Evolutionary conservation across 257 asterid species (phyloP), one percentile per base, ranked within the genome.

Genomic region (Solanum chaucha): DNA sequence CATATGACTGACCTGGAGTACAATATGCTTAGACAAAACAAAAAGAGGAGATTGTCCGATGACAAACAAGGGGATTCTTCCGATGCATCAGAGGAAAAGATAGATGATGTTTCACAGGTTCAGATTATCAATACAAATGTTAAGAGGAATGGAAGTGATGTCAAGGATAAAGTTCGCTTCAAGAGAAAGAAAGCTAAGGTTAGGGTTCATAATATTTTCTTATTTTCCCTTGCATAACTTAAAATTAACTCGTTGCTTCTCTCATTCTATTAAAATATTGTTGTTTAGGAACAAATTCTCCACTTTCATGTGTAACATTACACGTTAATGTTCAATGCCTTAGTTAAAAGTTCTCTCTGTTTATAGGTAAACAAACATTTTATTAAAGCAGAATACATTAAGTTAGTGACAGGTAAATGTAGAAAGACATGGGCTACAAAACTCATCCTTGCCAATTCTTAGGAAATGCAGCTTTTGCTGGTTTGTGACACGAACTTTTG

Each of bases 1-100:
- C 97, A 89, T 90, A 90, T 96, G 95, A 90, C 94, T 68, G 97
- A 94, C 8, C 38, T 86, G 91, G 98, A 95, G 92, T 87, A 38
- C 89, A 92, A 92, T 90, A 87, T 94, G 88, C 89, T 92, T 58
- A 91, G 87, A 22, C 32, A 41, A 15, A 90, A 61, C 89, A 94
- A 87, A 89, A 94, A 83, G 87, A 90, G 86, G 89, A 91, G 71
- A 86, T 74, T 67, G 32, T 86, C 90, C 59, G 83, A 41, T 85
- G 94, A 90, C 87, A 95, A 90, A 90, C 89, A 85, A 83, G 82
- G 85, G 80, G 89, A 91, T 87, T 88, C 95, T 90, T 89, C 94
- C 24, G 92, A 90, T 90, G 93, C 83, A 83, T 88, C 91, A 70
- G 93, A 86, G 88, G 91, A 82, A 64, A 73, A 87, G 65, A 89